Conservation (phyloP, 371 early-diverging fungal genomes). For the Mucor lusitanicus region DNA sequence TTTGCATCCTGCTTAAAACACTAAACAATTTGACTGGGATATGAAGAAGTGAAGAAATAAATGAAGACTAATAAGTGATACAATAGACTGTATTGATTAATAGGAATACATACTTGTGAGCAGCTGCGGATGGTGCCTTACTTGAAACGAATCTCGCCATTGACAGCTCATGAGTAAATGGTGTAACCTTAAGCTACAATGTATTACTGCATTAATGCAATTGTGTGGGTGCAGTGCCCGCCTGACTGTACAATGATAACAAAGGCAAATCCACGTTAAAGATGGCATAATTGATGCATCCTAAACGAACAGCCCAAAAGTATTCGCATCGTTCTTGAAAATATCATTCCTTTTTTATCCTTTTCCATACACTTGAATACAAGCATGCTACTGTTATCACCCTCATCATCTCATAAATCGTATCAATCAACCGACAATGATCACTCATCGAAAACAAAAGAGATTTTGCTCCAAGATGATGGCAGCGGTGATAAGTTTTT, state of each 20-base stretch:
- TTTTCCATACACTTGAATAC: background rate
- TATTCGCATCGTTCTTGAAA: background rate
- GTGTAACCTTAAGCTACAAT: background rate
- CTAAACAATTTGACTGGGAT: too few species aligned
- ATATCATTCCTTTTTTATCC: background rate
- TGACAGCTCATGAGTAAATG: slow-evolving; percentile 11
- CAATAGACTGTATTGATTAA: too few species aligned
- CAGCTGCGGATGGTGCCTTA: background rate
- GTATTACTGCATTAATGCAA: background rate
- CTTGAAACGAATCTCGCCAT: slow-evolving; percentile 3
- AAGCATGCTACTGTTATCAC: background rate
- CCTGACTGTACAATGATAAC: background rate
- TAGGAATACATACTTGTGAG: too few species aligned
- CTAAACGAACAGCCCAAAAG: background rate
- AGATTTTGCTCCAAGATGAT: background rate
- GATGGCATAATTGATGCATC: background rate
- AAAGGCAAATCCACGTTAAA: background rate
- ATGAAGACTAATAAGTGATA: too few species aligned
- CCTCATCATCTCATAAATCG: background rate
- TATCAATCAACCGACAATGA: background rate
- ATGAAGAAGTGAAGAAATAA: too few species aligned
- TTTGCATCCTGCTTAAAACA: too few species aligned
- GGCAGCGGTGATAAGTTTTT: background rate
- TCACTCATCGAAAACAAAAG: background rate
- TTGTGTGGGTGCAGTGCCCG: background rate